Base-by-base conservation (phyloP, 2,329 filamentous ascomycete genomes). In the Chaetomium olivaceum region DNA sequence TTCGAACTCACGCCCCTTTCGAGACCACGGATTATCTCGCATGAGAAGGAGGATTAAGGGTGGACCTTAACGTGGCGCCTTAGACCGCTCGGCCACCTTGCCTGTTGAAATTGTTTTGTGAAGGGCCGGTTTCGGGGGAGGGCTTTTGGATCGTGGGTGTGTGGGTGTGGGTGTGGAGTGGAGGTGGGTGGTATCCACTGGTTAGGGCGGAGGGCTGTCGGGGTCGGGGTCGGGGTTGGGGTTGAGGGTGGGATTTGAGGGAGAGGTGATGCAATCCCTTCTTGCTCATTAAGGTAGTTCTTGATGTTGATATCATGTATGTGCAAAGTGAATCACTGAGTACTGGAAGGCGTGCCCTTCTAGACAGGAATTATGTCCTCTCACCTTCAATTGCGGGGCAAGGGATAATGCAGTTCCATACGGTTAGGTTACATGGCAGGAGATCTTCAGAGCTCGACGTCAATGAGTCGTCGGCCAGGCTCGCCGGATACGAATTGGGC, bases 1-100 rank as follows among this genome's bases (percentile, higher is more conserved):
- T 55, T 55, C 51, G 51, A 55, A 55, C 51, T 55, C 51, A 55
- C 51, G 51, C 51, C 51, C 25, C 25, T 55, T 55, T 55, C 51
- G 51, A 33, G 51, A 55, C 25, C 27, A 55, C 27, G 51, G 51
- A 55, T 55, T 55, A n/a, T 43, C 27, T 55, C 23, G 50, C 12
- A 16, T 27, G 50, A 52, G 25, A 25, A 52, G 21, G 23, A 14
- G 16, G 39, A 52, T 52, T 52, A 52, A 52, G 50, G 50, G 50
- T 52, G 50, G 50, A 52, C 50, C 50, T 52, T 52, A 52, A 43
- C 39, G 39, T 43, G 39, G 39, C 39, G 39, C 39, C 39, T 43
- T 43, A 43, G 39, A 43, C 39, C 50, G 50, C 50, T 52, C 50
- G 50, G 50, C 50, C 50, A 52, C 50, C 51, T 55, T 55, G 51